Conservation (phyloP, 75 land plant genomes). For the Larix kaempferi region DNA sequence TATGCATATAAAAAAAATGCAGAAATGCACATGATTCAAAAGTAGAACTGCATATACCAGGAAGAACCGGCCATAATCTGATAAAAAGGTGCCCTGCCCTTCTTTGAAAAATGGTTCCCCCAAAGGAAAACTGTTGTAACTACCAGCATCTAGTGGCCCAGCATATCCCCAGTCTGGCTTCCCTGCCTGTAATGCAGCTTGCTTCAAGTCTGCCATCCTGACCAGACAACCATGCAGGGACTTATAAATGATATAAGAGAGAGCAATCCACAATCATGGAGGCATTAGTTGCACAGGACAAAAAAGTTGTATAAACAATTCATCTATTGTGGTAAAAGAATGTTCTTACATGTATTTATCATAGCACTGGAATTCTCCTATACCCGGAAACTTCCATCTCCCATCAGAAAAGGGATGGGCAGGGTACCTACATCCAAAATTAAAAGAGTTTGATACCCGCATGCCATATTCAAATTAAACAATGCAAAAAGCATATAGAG, state of each 20-base stretch:
- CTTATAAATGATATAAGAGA: constrained; percentile 5
- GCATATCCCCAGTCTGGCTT: constrained; percentile 38
- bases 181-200: constrained; percentile 28
- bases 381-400: constrained; percentile 47
- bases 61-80: constrained; percentile 41
- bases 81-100: constrained; percentile 24
- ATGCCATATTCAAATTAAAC: constrained; percentile 1
- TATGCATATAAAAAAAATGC: background rate
- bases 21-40: background rate
- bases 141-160: constrained; percentile 39
- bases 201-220: constrained; percentile 39
- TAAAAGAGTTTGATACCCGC: background rate
- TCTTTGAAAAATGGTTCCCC: constrained; percentile 35
- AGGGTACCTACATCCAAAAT: constrained; percentile 33
- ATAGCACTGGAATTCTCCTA: constrained; percentile 56
- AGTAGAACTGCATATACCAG: constrained; percentile 20
- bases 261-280: background rate
- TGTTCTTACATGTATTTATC: constrained; percentile 37
- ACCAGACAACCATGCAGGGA: constrained; percentile 2
- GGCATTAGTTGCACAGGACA: background rate
- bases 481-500: background rate
- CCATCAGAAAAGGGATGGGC: constrained; percentile 40
- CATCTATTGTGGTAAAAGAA: constrained; percentile 1
- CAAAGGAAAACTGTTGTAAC: constrained; percentile 33
- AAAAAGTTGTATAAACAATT: constrained; percentile 2